Evolutionary conservation across 2,329 filamentous ascomycete species (phyloP).

Genomic region (Pseudocercospora musae): DNA sequence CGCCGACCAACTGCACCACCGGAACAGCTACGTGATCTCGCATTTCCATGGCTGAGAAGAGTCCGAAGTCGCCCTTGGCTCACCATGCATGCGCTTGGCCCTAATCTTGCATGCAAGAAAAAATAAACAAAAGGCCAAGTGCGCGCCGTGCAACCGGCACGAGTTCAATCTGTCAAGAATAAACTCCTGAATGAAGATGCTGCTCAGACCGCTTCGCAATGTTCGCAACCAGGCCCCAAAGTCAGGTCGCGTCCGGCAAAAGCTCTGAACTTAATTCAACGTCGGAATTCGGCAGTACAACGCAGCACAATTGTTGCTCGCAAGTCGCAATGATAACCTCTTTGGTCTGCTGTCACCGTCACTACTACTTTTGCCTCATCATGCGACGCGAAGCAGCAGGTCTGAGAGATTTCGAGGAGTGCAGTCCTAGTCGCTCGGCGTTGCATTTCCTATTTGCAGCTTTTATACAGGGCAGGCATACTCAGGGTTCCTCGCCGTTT

Average conservation of each 20-base stretch:
- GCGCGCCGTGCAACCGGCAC: not conserved
- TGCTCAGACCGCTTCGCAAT: not conserved
- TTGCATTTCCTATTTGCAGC: slow-evolving; percentile 1
- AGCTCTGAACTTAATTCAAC: not conserved
- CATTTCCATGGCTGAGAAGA: not conserved
- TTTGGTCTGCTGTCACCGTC: not conserved
- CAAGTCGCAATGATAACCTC: too few relatives aligned
- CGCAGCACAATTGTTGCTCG: not conserved
- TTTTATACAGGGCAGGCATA: not conserved
- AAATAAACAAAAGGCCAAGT: not conserved
- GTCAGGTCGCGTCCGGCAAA: not conserved
- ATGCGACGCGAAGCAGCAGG: too few relatives aligned
- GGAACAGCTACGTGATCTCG: not conserved
- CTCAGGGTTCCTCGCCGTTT: not conserved
- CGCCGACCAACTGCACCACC: not conserved
- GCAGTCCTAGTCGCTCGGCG: not conserved
- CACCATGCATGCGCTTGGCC: not conserved
- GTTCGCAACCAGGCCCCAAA: not conserved
- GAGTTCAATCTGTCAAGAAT: not conserved
- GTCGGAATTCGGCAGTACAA: not conserved
- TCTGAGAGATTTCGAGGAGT: not conserved
- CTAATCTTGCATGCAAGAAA: not conserved
- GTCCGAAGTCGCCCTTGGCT: not conserved
- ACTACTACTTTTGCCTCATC: too few relatives aligned
- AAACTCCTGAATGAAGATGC: not conserved